A percentile compares a stretch with the other conserved stretches of the same genome.
Evolutionary conservation across 2,329 filamentous ascomycete genomes (phyloP).

Genomic region (Pestalotiopsis sp.): DNA sequence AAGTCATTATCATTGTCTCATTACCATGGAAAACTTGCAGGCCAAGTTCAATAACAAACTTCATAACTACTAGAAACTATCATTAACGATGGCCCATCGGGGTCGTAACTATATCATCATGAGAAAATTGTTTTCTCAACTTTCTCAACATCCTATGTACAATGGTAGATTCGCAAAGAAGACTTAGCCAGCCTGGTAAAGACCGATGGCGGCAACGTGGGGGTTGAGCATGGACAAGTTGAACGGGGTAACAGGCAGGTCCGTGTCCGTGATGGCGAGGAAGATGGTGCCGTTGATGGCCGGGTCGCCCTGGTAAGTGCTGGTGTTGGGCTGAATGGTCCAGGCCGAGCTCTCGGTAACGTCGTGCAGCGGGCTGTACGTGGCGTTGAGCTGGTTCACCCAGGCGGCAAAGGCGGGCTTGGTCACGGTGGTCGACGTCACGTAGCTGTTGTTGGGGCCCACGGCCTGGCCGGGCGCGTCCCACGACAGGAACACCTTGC

Average conservation of each 20-base stretch:
- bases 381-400: slow-evolving; percentile 77
- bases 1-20: no score
- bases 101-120: background rate
- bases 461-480: slow-evolving; percentile 69
- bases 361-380: slow-evolving; percentile 65
- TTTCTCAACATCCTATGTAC: no score
- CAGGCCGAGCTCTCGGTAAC: slow-evolving; percentile 59
- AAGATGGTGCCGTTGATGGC: slow-evolving; percentile 81
- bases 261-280: slow-evolving; percentile 71
- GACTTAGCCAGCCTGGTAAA: slow-evolving; percentile 77
- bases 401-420: slow-evolving; percentile 71
- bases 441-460: slow-evolving; percentile 82
- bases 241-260: slow-evolving; percentile 73
- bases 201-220: slow-evolving; percentile 72
- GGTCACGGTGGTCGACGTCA: slow-evolving; percentile 64
- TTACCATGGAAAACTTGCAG: no score
- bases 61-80: no score
- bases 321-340: slow-evolving; percentile 73
- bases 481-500: slow-evolving; percentile 72
- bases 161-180: background rate
- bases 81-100: no score
- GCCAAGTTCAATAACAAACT: no score
- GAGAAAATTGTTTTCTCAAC: background rate
- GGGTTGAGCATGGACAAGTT: slow-evolving; percentile 76
- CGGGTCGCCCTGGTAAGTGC: slow-evolving; percentile 69